Evolutionary conservation across 2,329 filamentous ascomycete species (phyloP).

Genomic region (Epichloe sibirici): DNA sequence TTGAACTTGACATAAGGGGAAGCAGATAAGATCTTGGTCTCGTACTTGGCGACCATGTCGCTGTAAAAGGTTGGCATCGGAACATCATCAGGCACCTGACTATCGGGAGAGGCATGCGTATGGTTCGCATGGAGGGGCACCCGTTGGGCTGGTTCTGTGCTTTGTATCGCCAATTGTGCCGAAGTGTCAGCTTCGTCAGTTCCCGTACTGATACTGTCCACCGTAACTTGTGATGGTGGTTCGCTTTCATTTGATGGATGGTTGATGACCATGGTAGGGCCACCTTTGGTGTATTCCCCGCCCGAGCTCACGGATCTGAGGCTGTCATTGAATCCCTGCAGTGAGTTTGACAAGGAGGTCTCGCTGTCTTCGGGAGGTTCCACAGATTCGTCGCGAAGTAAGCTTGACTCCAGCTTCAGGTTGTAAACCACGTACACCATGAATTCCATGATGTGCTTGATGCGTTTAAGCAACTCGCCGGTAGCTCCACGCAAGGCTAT

Average conservation of each 20-base stretch:
- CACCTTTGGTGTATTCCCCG: conserved; percentile 18
- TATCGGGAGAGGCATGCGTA: conserved; percentile 32
- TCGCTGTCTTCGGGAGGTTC: conserved; percentile 58
- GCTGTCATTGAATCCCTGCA: conserved; percentile 28
- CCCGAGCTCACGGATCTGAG: conserved; percentile 21
- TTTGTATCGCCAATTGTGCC: conserved; percentile 13
- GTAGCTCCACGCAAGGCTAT: conserved; percentile 80
- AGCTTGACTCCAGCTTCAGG: conserved; percentile 83
- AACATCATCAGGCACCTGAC: conserved; percentile 60
- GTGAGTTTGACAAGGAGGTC: conserved; percentile 25
- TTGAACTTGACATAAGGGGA: conserved; percentile 95
- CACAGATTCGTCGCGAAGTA: conserved; percentile 87
- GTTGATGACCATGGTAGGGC: conserved; percentile 20
- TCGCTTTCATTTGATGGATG: conserved; percentile 26
- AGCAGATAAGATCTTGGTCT: conserved; percentile 85
- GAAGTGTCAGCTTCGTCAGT: conserved; percentile 17
- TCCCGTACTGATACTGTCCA: conserved; percentile 16
- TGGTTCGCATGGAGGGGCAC: conserved; percentile 32
- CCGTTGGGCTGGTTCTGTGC: conserved; percentile 16
- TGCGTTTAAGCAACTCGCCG: conserved; percentile 54
- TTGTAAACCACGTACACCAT: conserved; percentile 99
- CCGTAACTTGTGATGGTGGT: conserved; percentile 20
- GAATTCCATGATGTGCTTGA: conserved; percentile 93
- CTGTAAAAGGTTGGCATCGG: conserved; percentile 89
- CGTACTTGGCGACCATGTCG: conserved; percentile 85